Conservation (phyloP, 768 basidiomycete species). For the Candolleomyces eurysporus region DNA sequence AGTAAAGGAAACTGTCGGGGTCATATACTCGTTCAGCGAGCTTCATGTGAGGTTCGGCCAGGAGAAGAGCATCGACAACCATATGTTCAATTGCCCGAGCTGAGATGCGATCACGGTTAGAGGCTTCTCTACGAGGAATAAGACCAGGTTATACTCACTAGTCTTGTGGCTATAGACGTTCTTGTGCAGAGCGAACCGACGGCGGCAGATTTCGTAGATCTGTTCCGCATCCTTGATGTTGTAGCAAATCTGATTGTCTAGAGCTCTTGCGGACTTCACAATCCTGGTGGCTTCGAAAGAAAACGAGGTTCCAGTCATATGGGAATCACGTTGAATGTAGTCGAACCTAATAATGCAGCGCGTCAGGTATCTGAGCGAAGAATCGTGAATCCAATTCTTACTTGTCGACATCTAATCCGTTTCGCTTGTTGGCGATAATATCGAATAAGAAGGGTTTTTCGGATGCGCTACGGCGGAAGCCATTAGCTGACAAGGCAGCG, state of each 20-base stretch:
- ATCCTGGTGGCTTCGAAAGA: slow-evolving; percentile 56
- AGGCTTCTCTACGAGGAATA: background rate
- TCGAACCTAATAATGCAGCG: slow-evolving; percentile 55
- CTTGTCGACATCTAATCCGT: slow-evolving; percentile 89
- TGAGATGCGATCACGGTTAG: slow-evolving; percentile 20
- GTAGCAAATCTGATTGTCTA: slow-evolving; percentile 75
- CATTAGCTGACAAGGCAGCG: background rate
- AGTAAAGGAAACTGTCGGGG: slow-evolving; percentile 56
- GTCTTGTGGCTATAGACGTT: slow-evolving; percentile 82
- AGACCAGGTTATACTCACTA: slow-evolving; percentile 31
- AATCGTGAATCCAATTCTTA: slow-evolving; percentile 24
- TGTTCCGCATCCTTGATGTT: slow-evolving; percentile 79
- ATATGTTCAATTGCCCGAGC: slow-evolving; percentile 81
- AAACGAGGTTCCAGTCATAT: slow-evolving; percentile 65
- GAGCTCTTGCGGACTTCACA: slow-evolving; percentile 71
- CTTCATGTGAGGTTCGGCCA: slow-evolving; percentile 62
- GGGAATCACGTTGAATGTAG: slow-evolving; percentile 75
- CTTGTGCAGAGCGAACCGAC: slow-evolving; percentile 80
- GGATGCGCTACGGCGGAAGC: slow-evolving; percentile 24
- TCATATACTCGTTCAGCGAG: slow-evolving; percentile 56
- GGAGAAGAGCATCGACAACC: slow-evolving; percentile 73
- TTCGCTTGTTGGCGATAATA: slow-evolving; percentile 78
- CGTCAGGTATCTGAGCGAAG: background rate
- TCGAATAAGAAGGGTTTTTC: slow-evolving; percentile 80
- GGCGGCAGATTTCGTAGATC: slow-evolving; percentile 70